Percentiles rank a stretch among this genome's conserved stretches.
Evolutionary conservation across 176 grass and related monocot genomes (phyloP).

Genomic region (Rhipidocladum racemiflorum): DNA sequence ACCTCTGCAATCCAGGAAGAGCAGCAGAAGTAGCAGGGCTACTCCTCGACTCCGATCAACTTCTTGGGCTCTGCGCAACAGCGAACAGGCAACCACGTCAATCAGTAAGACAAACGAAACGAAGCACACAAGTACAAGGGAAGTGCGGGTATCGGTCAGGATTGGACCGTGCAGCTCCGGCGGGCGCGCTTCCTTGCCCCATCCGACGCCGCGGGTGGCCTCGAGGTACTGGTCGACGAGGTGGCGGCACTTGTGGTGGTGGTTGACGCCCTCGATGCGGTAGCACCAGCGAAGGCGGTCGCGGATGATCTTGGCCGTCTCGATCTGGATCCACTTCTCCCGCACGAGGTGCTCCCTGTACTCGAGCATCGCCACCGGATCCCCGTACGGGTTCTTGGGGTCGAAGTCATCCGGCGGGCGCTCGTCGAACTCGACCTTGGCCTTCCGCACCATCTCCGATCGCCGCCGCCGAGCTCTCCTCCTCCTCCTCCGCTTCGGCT

Average conservation of each 20-base stretch:
- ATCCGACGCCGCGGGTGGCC: conserved; percentile 76
- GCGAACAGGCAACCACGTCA: conserved; percentile 17
- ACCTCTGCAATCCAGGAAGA: conserved; percentile 43
- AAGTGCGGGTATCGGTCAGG: no score
- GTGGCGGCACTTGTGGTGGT: conserved; percentile 87
- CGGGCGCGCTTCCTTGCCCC: conserved; percentile 89
- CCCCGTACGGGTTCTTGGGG: conserved; percentile 77
- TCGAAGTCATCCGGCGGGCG: conserved; percentile 82
- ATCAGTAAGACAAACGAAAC: neutral
- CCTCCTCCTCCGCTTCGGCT: neutral
- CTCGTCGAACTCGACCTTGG: conserved; percentile 97
- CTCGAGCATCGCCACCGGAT: conserved; percentile 98
- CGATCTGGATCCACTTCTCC: conserved; percentile 99
- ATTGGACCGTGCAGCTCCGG: conserved; percentile 61
- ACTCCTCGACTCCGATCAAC: conserved; percentile 43
- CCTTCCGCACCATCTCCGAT: conserved; percentile 79
- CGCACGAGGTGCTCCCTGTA: conserved; percentile 87
- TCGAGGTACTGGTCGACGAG: conserved; percentile 94
- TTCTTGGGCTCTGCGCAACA: conserved; percentile 62
- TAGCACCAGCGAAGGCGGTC: conserved; percentile 97
- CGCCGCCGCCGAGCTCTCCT: conserved; percentile 13
- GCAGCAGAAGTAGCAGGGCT: neutral
- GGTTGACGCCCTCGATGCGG: conserved; percentile 89
- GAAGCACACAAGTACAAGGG: neutral
- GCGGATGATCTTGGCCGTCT: conserved; percentile 97